Conservation (phyloP, 768 basidiomycete genomes). For the Boletus vermiculosoides region DNA sequence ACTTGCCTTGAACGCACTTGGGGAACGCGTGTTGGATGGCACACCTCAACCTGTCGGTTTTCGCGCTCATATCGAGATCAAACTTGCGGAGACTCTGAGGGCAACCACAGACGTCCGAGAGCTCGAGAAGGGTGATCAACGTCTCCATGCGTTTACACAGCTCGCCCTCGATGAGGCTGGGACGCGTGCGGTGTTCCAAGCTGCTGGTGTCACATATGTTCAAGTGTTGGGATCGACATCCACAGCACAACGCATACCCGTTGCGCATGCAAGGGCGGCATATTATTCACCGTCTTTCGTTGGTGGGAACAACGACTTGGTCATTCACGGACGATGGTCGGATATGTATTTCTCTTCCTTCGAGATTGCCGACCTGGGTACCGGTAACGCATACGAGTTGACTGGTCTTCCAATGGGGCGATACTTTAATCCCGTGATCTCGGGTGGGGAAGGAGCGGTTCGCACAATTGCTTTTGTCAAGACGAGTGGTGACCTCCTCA, state of each 20-base stretch:
- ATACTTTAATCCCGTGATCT: slow-evolving; percentile 60
- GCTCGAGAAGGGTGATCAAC: slow-evolving; percentile 54
- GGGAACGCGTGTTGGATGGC: slow-evolving; percentile 47
- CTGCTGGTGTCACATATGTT: slow-evolving; percentile 46
- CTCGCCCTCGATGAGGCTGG: slow-evolving; percentile 57
- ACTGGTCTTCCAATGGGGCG: slow-evolving; percentile 61
- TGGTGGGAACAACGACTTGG: slow-evolving; percentile 38
- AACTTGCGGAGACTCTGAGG: slow-evolving; percentile 57
- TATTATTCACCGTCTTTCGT: slow-evolving; percentile 70
- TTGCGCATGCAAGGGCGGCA: slow-evolving; percentile 43
- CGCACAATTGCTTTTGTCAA: slow-evolving; percentile 65
- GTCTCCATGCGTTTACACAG: slow-evolving; percentile 62
- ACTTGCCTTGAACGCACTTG: slow-evolving; percentile 34
- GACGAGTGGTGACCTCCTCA: slow-evolving; percentile 55
- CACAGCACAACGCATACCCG: slow-evolving; percentile 43
- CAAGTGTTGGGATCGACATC: slow-evolving; percentile 28
- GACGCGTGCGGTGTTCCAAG: slow-evolving; percentile 58
- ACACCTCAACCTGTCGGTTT: slow-evolving; percentile 54
- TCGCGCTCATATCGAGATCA: slow-evolving; percentile 61
- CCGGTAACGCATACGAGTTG: slow-evolving; percentile 46
- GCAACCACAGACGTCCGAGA: slow-evolving; percentile 50
- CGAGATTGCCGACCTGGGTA: slow-evolving; percentile 56
- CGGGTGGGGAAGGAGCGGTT: slow-evolving; percentile 37
- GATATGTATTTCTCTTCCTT: slow-evolving; percentile 59
- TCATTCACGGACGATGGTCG: slow-evolving; percentile 71